A percentile compares a stretch with the other conserved stretches of the same genome.
Evolutionary conservation across 495 filamentous ascomycete genomes (phyloP).

Genomic region (Daldinia childiae): DNA sequence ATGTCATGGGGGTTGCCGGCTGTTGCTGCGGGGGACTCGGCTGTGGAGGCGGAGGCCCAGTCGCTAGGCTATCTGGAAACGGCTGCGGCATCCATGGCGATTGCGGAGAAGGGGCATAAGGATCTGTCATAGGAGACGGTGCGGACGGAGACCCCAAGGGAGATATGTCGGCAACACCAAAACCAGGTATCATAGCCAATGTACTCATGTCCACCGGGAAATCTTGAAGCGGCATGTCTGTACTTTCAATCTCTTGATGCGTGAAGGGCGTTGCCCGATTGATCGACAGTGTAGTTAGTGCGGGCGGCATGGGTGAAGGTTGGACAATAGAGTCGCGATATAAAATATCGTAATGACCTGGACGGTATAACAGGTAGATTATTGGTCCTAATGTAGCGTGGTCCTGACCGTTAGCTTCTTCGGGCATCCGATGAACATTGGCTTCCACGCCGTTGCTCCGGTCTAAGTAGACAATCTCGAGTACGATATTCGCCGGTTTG

Average conservation of each 20-base stretch:
- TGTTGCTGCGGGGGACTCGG: conserved; percentile 48
- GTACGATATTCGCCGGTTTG: conserved; percentile 77
- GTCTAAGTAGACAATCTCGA: conserved; percentile 93
- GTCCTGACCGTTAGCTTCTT: conserved; percentile 62
- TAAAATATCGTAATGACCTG: conserved; percentile 93
- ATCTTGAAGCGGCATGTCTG: conserved; percentile 51
- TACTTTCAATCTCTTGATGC: conserved; percentile 51
- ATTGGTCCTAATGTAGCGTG: conserved; percentile 57
- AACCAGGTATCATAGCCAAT: conserved; percentile 60
- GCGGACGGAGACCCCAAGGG: conserved; percentile 41
- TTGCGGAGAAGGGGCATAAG: conserved; percentile 53
- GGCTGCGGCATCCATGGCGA: conserved; percentile 54
- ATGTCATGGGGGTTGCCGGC: conserved; percentile 33
- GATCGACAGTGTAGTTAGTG: conserved; percentile 63
- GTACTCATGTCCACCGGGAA: conserved; percentile 53
- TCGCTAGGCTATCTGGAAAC: conserved; percentile 44
- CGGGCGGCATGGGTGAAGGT: conserved; percentile 60
- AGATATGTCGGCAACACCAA: conserved; percentile 48
- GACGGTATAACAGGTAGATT: conserved; percentile 65
- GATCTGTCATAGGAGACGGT: conserved; percentile 46
- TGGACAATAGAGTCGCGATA: conserved; percentile 65
- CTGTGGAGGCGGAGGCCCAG: conserved; percentile 45
- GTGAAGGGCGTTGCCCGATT: conserved; percentile 56
- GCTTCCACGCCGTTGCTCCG: conserved; percentile 81
- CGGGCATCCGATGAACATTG: conserved; percentile 77